Base-by-base conservation (phyloP, 31 red algal genomes). In the Endocladia muricata region DNA sequence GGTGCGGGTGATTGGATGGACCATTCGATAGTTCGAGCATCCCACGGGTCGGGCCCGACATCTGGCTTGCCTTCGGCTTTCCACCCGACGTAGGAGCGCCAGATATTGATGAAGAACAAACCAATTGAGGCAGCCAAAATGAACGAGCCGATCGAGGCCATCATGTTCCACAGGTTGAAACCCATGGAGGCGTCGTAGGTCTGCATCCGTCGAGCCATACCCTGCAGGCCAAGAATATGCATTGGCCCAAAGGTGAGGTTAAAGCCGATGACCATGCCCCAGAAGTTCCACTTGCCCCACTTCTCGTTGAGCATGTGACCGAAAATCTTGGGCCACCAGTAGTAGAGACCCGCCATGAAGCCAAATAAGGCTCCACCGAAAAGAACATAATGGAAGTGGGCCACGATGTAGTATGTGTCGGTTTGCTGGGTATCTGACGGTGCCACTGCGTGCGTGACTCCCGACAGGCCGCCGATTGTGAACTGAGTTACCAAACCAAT, bases 311-410 rank as follows among this genome's bases (percentile, higher is more conserved):
- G 39, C 73, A 28, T 77, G 25, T 23, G 30, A 32, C 54, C 54
- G 22, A 40, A 34, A 63, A 77, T 26, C 37, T 32, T 77, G 37
- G 55, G 55, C 21, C 23, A 62, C 55, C 54, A 77, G 41, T 66
- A 63, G 39, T 59, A 59, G 37, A 77, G 42, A 36, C 73, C 73
- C 30, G 19, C 26, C 37, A 63, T 33, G 63, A 38, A 21, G 29
- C 73, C 73, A 77, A 34, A n/a, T 28, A 77, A n/a, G n/a, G 54
- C 30, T 37, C 56, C 73, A 26, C 73, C 73, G 25, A 64, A 23
- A 61, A 77, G 25, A 21, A 77, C 54, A 29, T 28, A 77, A 35
- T 77, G 73, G 34, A 77, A 77, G 73, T 77, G 73, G 30, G 73
- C 73, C 35, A 77, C 56, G 29, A 77, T 31, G 42, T 35, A 77